phyloP scores from a whole-genome alignment of 208 protist genomes.

The Trypanosoma vivax region DNA sequence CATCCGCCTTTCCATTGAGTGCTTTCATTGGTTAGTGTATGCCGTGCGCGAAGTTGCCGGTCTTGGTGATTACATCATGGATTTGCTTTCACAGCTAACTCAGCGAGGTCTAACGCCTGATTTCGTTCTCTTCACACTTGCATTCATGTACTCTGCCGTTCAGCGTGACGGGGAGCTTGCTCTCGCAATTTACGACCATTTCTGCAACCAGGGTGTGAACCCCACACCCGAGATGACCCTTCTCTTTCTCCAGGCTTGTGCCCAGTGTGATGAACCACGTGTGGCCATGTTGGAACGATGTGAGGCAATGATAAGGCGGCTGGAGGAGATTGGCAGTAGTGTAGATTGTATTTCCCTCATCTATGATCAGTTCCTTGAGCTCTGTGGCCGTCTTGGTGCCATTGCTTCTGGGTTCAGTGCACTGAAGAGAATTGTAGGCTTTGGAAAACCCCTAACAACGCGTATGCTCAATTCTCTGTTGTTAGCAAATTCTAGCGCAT shows the following conservation, averaged over 20 bases:
- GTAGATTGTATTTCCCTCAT: constrained; percentile 47
- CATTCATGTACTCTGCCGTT: constrained; percentile 70
- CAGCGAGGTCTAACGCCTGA: constrained; percentile 70
- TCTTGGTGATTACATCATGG: constrained; percentile 76
- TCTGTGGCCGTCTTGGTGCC: constrained; percentile 69
- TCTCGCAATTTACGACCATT: constrained; percentile 58
- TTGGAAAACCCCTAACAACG: constrained; percentile 72
- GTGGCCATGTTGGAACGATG: constrained; percentile 49
- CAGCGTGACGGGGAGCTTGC: constrained; percentile 76
- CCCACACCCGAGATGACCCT: constrained; percentile 81
- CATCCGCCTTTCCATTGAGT: constrained; percentile 54
- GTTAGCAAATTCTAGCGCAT: constrained; percentile 71
- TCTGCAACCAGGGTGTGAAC: constrained; percentile 54
- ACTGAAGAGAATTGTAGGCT: constrained; percentile 68
- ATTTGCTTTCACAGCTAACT: constrained; percentile 58
- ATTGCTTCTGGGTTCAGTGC: constrained; percentile 61
- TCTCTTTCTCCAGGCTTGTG: constrained; percentile 72
- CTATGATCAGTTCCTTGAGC: constrained; percentile 81
- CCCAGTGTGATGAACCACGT: constrained; percentile 38
- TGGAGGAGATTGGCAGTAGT: constrained; percentile 64
- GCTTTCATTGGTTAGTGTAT: constrained; percentile 78
- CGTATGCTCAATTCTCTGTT: constrained; percentile 81
- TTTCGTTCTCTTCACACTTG: constrained; percentile 71
- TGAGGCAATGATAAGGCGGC: constrained; percentile 46
- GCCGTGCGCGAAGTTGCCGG: constrained; percentile 51